Base-by-base conservation (phyloP, 345 rosid genomes). In the Syzygium aqueum region DNA sequence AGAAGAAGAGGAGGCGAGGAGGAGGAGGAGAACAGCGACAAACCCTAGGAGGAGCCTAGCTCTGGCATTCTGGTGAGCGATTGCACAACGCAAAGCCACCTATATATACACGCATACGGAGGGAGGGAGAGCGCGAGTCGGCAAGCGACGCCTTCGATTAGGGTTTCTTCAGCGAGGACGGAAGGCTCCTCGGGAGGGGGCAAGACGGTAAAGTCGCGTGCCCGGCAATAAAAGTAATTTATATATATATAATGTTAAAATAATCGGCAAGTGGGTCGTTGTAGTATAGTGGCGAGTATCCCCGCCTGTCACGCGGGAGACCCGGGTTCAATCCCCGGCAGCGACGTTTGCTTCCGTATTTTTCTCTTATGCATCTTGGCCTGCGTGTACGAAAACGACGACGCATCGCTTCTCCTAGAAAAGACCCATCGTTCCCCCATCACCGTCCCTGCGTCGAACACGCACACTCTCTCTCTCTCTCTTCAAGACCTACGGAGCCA, bases 301-400 rank as follows among this genome's bases (percentile, higher is more conserved):
- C 92, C 94, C 93, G 97, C 95, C 96, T 93, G 95, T 96, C 97
- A 95, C 96, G 92, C 95, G 96, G 95, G 93, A 87, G 97, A 95
- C 96, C 96, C 95, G 96, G 95, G 97, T 94, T 96, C 98, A 97
- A 96, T 94, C 95, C 94, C 98, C 96, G 95, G 98, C 96, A 94
- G 91, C 94, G 97, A 96, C 94, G 97, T 16, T 19, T 54, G 49
- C 11, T 51, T 25, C 3, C 21, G 11, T 54, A 7, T 7, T 19
- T 19, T 19, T 21, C 22, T 54, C 11, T 22, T 23, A 3, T 3
- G 5, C 15, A 27, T 73, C 5, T 37, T 19, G 80, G 49, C 82
- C 49, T 17, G 78, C 7, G 2, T 19, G 5, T 4, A 23, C 37
- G 0, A 73, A 73, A 37, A 73, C 82, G 82, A 73, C 82, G 49